Evolutionary conservation across 2,329 filamentous ascomycete species (phyloP).

Genomic region (Diaporthe sp.): DNA sequence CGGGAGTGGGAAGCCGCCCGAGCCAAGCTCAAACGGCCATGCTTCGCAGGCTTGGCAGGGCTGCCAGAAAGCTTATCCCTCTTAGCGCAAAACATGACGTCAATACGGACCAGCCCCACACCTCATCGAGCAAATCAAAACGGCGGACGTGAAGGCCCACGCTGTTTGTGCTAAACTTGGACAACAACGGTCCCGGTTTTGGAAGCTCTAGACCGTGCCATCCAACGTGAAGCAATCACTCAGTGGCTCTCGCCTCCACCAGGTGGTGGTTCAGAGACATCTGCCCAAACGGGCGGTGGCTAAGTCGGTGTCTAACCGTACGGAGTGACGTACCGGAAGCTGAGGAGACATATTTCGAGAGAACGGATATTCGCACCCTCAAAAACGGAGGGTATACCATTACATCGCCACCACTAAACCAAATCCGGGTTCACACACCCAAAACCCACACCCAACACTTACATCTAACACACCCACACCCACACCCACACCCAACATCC

Average conservation of each 20-base stretch:
- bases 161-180: background rate
- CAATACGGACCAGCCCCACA: background rate
- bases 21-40: conserved; percentile 4
- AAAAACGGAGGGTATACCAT: too few relatives aligned
- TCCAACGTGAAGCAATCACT: background rate
- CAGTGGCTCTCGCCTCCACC: background rate
- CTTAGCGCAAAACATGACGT: conserved; percentile 9
- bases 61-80: conserved; percentile 18
- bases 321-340: background rate
- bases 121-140: background rate
- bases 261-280: too few relatives aligned
- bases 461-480: too few relatives aligned
- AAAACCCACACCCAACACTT: too few relatives aligned
- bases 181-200: background rate
- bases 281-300: too few relatives aligned
- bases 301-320: background rate
- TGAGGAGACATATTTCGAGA: background rate
- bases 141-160: too few relatives aligned
- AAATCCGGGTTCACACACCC: too few relatives aligned
- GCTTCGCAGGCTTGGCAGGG: conserved; percentile 18
- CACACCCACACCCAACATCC: too few relatives aligned
- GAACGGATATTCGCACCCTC: too few relatives aligned
- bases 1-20: conserved; percentile 15
- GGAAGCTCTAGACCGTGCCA: conserved; percentile 9
- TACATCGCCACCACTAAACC: too few relatives aligned